A percentile compares a stretch with the other conserved stretches of the same genome.
phyloP scores from a whole-genome alignment of 2,329 filamentous ascomycete genomes.

The Trichoderma gracile region DNA sequence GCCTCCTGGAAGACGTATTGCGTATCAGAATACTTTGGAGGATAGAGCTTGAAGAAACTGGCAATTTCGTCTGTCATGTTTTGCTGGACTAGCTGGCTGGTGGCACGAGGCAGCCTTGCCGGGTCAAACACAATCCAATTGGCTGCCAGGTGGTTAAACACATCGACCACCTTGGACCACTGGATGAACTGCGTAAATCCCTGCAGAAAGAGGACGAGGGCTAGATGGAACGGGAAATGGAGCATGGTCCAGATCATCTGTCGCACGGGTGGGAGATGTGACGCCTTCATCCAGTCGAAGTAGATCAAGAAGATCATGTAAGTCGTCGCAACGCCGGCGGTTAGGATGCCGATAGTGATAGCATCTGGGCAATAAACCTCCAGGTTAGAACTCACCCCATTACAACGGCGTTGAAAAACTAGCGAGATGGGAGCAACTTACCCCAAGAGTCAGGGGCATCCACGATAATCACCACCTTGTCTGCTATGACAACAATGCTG shows the following conservation, averaged over 20 bases:
- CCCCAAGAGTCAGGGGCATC: constrained; percentile 45
- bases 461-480: constrained; percentile 53
- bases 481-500: constrained; percentile 60
- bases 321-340: constrained; percentile 43
- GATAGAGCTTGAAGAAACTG: constrained; percentile 35
- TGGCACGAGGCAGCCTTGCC: constrained; percentile 27
- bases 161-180: constrained; percentile 45
- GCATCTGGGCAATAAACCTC: constrained; percentile 27
- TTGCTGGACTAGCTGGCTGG: constrained; percentile 29
- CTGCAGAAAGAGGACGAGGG: constrained; percentile 64
- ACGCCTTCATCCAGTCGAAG: constrained; percentile 66
- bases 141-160: constrained; percentile 30
- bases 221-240: constrained; percentile 65
- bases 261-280: constrained; percentile 56
- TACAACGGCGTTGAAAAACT: not conserved
- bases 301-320: constrained; percentile 51
- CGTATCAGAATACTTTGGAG: constrained; percentile 32
- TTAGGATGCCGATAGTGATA: constrained; percentile 44
- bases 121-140: constrained; percentile 26
- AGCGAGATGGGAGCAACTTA: constrained; percentile 29
- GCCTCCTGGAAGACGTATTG: constrained; percentile 31
- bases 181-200: constrained; percentile 59
- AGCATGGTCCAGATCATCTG: constrained; percentile 60
- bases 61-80: constrained; percentile 28
- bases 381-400: not conserved